A percentile compares a stretch with the other conserved stretches of the same genome.
phyloP scores from a whole-genome alignment of 2,329 filamentous ascomycete species.

The Alternaria hordeiaustralica region DNA sequence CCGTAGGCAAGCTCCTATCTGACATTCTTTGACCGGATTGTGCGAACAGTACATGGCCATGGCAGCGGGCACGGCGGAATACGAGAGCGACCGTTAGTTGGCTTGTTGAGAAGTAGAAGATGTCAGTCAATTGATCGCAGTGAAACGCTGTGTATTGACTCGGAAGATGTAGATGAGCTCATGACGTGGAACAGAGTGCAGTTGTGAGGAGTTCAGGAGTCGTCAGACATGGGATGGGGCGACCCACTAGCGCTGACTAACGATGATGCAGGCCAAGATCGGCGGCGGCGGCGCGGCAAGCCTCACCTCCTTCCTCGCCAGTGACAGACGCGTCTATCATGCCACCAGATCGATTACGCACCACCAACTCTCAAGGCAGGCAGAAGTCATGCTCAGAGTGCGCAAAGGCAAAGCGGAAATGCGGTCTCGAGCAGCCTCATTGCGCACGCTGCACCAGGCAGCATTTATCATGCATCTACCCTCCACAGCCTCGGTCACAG shows the following conservation, averaged over 20 bases:
- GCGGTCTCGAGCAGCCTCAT: slow-evolving; percentile 59
- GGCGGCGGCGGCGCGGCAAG: neutral
- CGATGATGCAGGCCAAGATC: neutral
- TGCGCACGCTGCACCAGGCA: slow-evolving; percentile 62
- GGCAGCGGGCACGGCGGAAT: too few relatives aligned
- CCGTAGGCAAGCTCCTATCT: too few relatives aligned
- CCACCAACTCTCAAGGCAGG: slow-evolving; percentile 32
- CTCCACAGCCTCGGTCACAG: slow-evolving; percentile 13
- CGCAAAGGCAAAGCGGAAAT: slow-evolving; percentile 64
- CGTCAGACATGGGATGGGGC: neutral
- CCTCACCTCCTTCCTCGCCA: neutral
- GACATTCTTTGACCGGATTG: too few relatives aligned
- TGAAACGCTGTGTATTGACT: too few relatives aligned
- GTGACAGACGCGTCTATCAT: slow-evolving; percentile 30
- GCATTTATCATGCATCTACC: slow-evolving; percentile 57
- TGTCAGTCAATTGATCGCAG: too few relatives aligned
- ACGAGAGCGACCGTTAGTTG: too few relatives aligned
- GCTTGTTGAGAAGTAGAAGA: too few relatives aligned
- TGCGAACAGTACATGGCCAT: too few relatives aligned
- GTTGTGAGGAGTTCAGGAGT: neutral
- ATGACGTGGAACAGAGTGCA: too few relatives aligned
- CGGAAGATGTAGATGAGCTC: too few relatives aligned
- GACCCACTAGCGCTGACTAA: slow-evolving; percentile 10
- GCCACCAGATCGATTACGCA: slow-evolving; percentile 47
- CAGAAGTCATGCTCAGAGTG: slow-evolving; percentile 66